Evolutionary conservation across 768 basidiomycete species (phyloP).

Genomic region (Agrocybe chaxingu): DNA sequence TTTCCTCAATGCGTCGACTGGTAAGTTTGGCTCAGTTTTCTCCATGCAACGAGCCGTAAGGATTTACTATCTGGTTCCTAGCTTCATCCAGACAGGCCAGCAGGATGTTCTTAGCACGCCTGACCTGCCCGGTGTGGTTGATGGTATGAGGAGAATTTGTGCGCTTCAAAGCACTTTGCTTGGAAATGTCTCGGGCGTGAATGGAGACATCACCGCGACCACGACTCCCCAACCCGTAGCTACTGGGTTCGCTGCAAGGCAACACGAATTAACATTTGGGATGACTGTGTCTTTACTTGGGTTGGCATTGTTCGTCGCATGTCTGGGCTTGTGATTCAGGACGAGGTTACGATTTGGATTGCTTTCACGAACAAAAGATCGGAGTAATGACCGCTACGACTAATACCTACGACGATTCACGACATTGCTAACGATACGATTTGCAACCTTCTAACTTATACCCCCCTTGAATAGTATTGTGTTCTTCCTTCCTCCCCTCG

Average conservation of each 20-base stretch:
- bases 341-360: background rate
- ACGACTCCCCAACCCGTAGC: conserved; percentile 7
- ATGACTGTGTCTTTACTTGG: background rate
- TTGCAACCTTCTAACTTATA: background rate
- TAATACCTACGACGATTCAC: conserved; percentile 1
- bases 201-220: conserved; percentile 10
- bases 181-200: conserved; percentile 42
- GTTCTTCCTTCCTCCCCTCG: too few relatives aligned
- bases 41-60: background rate
- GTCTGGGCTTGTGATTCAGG: conserved; percentile 6
- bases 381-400: conserved; percentile 1
- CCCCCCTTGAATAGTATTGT: too few relatives aligned
- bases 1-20: conserved; percentile 71
- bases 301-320: conserved; percentile 7
- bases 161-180: conserved; percentile 48
- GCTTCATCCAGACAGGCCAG: conserved; percentile 59
- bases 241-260: background rate
- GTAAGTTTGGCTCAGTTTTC: conserved; percentile 26
- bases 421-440: conserved; percentile 5
- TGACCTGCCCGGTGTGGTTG: conserved; percentile 45
- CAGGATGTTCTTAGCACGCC: conserved; percentile 43
- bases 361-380: conserved; percentile 1
- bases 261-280: background rate
- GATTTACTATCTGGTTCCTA: conserved; percentile 14
- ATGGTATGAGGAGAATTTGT: conserved; percentile 51